Percentiles rank a stretch among this genome's conserved stretches.
These are phyloP conservation scores for Globisporangium parvum DNA, from an alignment of 352 stramenopile genomes.

Conservation along the genomic window DNA sequence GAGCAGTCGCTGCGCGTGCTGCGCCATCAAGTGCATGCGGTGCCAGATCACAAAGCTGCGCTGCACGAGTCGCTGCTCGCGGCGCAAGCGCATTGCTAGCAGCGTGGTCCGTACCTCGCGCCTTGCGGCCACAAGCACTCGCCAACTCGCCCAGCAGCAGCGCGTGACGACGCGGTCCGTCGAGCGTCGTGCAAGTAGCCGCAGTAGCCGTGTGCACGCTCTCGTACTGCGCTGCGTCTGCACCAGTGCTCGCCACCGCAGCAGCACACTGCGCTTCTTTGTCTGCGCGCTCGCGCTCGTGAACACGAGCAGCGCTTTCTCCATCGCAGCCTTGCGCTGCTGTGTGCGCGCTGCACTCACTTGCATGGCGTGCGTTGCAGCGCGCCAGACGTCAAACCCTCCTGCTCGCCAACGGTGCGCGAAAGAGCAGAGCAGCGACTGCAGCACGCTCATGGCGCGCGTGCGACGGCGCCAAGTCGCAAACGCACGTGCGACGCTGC, in stretches of 20 bases:
- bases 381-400: slow-evolving; percentile 1
- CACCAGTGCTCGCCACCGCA: slow-evolving; percentile 5
- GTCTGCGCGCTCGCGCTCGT: not conserved
- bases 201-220: not conserved
- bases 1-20: not conserved
- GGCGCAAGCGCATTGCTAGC: not conserved
- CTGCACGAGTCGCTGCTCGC: not conserved
- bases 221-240: slow-evolving; percentile 1
- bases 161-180: slow-evolving; percentile 1
- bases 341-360: not conserved
- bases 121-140: not conserved
- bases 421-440: not conserved
- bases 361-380: not conserved
- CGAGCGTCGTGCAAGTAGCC: not conserved
- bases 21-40: not conserved
- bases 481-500: slow-evolving; percentile 5
- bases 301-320: slow-evolving; percentile 3
- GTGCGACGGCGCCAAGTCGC: not conserved
- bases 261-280: slow-evolving; percentile 4
- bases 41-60: not conserved
- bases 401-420: not conserved
- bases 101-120: not conserved
- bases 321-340: not conserved
- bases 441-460: not conserved
- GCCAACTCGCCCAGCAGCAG: slow-evolving; percentile 8